phyloP scores from a whole-genome alignment of 768 basidiomycete species.

The Tylopilus plumbeoviolaceoides region DNA sequence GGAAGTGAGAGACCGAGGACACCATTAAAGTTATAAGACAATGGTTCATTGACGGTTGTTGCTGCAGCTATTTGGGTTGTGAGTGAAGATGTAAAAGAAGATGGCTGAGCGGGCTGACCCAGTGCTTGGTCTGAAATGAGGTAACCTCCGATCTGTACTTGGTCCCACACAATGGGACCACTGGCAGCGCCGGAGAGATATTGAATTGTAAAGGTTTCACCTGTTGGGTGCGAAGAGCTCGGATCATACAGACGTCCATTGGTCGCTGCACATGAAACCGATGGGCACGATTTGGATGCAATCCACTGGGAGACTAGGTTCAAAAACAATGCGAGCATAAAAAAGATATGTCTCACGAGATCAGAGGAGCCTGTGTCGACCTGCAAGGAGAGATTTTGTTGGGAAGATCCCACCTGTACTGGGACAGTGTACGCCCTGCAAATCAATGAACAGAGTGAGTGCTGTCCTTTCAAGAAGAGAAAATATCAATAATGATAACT shows the following conservation, averaged over 20 bases:
- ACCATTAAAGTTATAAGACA: conserved; percentile 55
- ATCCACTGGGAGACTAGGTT: conserved; percentile 55
- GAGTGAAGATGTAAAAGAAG: not conserved
- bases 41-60: conserved; percentile 51
- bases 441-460: not conserved
- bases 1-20: conserved; percentile 77
- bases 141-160: conserved; percentile 60
- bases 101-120: conserved; percentile 37
- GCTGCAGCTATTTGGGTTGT: conserved; percentile 50
- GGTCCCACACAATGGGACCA: conserved; percentile 72
- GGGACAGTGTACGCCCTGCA: conserved; percentile 64
- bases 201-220: conserved; percentile 41
- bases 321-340: not conserved
- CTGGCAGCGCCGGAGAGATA: conserved; percentile 58
- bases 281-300: conserved; percentile 60
- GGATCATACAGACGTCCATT: conserved; percentile 55
- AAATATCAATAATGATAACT: not conserved
- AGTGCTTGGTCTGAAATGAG: conserved; percentile 62
- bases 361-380: conserved; percentile 84
- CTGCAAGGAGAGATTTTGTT: conserved; percentile 57
- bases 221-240: conserved; percentile 41
- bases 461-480: not conserved
- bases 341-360: conserved; percentile 45
- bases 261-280: conserved; percentile 46
- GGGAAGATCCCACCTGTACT: conserved; percentile 46